Conservation (phyloP, 1,139 yeast species). For the Hansenula sp. region DNA sequence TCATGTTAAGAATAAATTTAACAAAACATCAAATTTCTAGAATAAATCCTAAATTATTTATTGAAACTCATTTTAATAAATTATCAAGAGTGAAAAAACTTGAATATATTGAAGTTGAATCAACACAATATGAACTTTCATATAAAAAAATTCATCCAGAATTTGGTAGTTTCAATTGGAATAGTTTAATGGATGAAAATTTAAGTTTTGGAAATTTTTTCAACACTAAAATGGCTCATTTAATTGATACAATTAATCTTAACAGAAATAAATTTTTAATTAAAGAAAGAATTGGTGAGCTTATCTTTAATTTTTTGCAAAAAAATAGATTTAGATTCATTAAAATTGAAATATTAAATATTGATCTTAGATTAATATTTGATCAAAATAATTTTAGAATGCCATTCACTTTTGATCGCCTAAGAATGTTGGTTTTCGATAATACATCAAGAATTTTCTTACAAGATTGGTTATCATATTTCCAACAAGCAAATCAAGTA, state of each 20-base stretch:
- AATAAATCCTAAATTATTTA: not conserved
- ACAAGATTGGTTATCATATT: conserved; percentile 17
- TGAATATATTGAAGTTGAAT: not conserved
- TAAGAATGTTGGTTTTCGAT: conserved; percentile 24
- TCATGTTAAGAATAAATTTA: not conserved
- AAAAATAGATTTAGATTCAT: conserved; percentile 3
- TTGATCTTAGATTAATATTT: conserved; percentile 22
- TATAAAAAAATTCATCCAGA: not conserved
- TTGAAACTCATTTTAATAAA: not conserved
- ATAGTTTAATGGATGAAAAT: not conserved
- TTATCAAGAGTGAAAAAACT: not conserved
- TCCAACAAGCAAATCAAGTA: conserved; percentile 14
- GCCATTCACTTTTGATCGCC: conserved; percentile 13
- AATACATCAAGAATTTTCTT: conserved; percentile 17
- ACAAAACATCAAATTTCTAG: not conserved
- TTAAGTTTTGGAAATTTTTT: too few relatives aligned
- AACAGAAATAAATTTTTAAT: not conserved
- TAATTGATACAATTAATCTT: not conserved
- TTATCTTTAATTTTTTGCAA: conserved; percentile 5
- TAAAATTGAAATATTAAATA: conserved; percentile 17
- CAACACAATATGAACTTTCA: not conserved
- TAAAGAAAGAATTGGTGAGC: conserved; percentile 3
- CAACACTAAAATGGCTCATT: not conserved
- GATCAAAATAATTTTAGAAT: not conserved
- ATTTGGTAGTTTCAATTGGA: not conserved